phyloP scores from a whole-genome alignment of 2,329 filamentous ascomycete species.

The Penicillium rolfsii region DNA sequence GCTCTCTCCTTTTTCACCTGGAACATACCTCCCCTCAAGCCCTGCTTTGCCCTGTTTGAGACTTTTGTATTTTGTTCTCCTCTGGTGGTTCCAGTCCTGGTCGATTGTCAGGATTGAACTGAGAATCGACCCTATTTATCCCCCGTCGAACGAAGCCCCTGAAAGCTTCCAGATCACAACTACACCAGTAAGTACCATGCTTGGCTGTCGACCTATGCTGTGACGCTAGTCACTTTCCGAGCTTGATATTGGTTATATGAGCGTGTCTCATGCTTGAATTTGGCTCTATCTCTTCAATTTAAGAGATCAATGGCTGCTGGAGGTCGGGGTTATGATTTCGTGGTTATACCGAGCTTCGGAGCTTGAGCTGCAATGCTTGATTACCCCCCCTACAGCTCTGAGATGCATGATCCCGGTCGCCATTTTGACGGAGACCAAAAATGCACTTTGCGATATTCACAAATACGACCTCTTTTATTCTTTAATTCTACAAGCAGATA shows the following conservation, averaged over 20 bases:
- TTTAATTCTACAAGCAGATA: not conserved
- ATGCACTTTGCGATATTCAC: not conserved
- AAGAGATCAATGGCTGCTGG: not conserved
- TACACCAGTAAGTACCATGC: constrained; percentile 25
- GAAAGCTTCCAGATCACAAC: constrained; percentile 18
- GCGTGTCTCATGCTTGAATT: not conserved
- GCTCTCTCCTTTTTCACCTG: constrained; percentile 27
- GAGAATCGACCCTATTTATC: constrained; percentile 11
- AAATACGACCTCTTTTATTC: not conserved
- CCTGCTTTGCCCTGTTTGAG: constrained; percentile 10
- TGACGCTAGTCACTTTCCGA: not conserved
- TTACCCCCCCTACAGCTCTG: constrained; percentile 1
- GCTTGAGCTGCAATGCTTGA: constrained; percentile 4
- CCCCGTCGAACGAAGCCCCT: constrained; percentile 12
- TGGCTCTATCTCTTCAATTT: not conserved
- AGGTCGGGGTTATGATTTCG: not conserved
- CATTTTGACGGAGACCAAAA: not conserved
- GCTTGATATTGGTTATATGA: not conserved
- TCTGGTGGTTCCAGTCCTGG: constrained; percentile 9
- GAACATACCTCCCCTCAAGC: not conserved
- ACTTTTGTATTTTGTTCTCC: constrained; percentile 25
- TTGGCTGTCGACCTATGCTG: constrained; percentile 2
- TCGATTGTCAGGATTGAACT: constrained; percentile 14
- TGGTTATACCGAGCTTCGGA: constrained; percentile 3
- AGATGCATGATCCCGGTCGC: constrained; percentile 3